Base-by-base conservation (phyloP, 257 asterid genomes). In the Nicotiana noctiflora region DNA sequence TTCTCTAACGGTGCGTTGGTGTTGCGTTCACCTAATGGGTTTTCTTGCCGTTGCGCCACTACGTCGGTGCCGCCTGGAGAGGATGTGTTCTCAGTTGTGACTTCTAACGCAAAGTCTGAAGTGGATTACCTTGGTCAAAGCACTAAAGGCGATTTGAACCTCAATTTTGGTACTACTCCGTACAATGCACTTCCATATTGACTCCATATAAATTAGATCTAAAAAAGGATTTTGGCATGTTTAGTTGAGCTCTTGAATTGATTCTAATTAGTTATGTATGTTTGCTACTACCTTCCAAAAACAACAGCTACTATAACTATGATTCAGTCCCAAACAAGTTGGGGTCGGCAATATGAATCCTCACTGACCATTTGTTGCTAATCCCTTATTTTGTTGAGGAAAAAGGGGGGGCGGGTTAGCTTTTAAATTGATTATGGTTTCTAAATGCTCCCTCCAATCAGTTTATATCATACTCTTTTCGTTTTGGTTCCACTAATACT, bases 121-220 rank as follows among this genome's bases (percentile, higher is more conserved):
- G 86, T 90, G 32, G 97, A 93, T 76, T 93, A 93, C 88, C 94
- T 93, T 40, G 97, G 97, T 59, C 90, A 93, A 92, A 93, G 97
- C 88, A 93, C 97, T 29, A 90, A 86, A 86, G 97, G 97, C 84
- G 95, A 88, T 82, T 75, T 88, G 64, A 88, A 90, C 85, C 89
- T 91, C 84, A 89, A 87, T 82, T 86, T 85, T 79, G 80, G 83
- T 75, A 64, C 60, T 40, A 40, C 10, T 40, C 49, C 49, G 8
- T 40, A 40, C 49, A 27, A 27, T 27, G 29, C 29, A 27, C 29
- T 27, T 27, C 29, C 29, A 27, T 1, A 1, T 27, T 27, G 29
- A 27, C 2, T 27, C 29, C 29, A 27, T 27, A 27, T 27, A 27
- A 27, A 27, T 27, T 27, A 27, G 29, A 27, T 27, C 2, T 1